Conservation (phyloP, 1,139 yeast species). For the Candida sanyaensis region DNA sequence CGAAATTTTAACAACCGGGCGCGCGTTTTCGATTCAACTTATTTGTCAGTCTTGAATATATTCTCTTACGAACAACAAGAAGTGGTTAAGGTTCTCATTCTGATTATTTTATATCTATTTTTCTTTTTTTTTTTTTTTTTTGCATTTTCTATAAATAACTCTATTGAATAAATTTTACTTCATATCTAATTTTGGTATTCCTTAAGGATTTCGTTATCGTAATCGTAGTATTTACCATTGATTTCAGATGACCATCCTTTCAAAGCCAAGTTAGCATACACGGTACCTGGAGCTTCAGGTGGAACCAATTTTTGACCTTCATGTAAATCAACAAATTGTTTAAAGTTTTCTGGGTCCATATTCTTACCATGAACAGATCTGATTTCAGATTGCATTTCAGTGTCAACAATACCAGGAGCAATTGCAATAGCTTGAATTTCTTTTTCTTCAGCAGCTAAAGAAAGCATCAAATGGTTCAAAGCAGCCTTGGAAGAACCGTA, state of each 20-base stretch:
- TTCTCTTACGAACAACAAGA: no score
- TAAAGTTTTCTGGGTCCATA: slow-evolving; percentile 59
- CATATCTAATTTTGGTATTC: slow-evolving; percentile 5
- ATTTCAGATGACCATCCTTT: slow-evolving; percentile 54
- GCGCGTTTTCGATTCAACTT: no score
- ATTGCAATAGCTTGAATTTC: slow-evolving; percentile 63
- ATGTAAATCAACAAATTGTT: slow-evolving; percentile 63
- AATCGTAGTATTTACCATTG: slow-evolving; percentile 68
- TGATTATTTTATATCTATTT: no score
- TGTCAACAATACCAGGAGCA: slow-evolving; percentile 94
- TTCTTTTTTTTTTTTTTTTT: no score
- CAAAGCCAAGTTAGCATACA: slow-evolving; percentile 67
- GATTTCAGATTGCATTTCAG: slow-evolving; percentile 80
- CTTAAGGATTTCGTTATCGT: slow-evolving; percentile 42
- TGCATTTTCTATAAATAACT: no score
- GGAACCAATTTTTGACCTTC: slow-evolving; percentile 53
- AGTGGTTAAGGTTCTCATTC: no score
- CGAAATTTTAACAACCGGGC: no score
- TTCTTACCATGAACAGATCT: slow-evolving; percentile 55
- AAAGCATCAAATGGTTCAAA: slow-evolving; percentile 67
- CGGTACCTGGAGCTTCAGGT: slow-evolving; percentile 70
- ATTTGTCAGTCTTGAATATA: no score
- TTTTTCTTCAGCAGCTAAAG: slow-evolving; percentile 68
- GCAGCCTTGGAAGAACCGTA: slow-evolving; percentile 93
- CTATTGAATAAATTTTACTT: no score